phyloP scores from a whole-genome alignment of 768 basidiomycete genomes.

The Rickenella mellea region DNA sequence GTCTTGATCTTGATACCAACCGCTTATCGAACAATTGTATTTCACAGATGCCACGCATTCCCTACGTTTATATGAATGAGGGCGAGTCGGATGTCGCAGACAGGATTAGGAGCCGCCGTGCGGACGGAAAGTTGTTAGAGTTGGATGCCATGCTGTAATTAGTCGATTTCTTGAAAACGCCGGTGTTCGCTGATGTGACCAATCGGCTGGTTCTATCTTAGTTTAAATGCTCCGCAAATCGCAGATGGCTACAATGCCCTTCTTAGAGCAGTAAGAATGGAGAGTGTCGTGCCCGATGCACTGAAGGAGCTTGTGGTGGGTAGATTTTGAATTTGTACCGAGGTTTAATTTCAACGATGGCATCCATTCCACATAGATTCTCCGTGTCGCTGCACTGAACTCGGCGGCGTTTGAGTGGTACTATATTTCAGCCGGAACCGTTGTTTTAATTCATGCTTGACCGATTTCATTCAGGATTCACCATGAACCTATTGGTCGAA shows the following conservation, averaged over 20 bases:
- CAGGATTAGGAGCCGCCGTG: constrained; percentile 9
- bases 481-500: constrained; percentile 40
- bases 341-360: not conserved
- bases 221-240: constrained; percentile 12
- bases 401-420: constrained; percentile 14
- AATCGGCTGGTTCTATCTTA: not conserved
- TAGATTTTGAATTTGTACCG: not conserved
- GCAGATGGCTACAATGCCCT: constrained; percentile 10
- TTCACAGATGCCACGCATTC: constrained; percentile 16
- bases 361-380: constrained; percentile 7
- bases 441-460: no score
- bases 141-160: constrained; percentile 11
- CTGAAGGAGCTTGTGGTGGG: constrained; percentile 11
- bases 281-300: constrained; percentile 8
- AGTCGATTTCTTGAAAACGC: not conserved
- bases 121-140: constrained; percentile 9
- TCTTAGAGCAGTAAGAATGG: constrained; percentile 8
- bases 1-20: no score
- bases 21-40: no score
- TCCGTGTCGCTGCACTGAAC: constrained; percentile 14
- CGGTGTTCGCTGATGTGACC: not conserved
- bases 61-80: constrained; percentile 10
- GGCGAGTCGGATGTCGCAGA: constrained; percentile 10
- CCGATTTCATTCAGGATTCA: constrained; percentile 29
- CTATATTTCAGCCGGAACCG: no score